Percentiles rank a stretch among this genome's conserved stretches.
These are phyloP conservation scores for Hygrophorus pudorinus DNA, from an alignment of 768 basidiomycete genomes.

Conservation along the genomic window DNA sequence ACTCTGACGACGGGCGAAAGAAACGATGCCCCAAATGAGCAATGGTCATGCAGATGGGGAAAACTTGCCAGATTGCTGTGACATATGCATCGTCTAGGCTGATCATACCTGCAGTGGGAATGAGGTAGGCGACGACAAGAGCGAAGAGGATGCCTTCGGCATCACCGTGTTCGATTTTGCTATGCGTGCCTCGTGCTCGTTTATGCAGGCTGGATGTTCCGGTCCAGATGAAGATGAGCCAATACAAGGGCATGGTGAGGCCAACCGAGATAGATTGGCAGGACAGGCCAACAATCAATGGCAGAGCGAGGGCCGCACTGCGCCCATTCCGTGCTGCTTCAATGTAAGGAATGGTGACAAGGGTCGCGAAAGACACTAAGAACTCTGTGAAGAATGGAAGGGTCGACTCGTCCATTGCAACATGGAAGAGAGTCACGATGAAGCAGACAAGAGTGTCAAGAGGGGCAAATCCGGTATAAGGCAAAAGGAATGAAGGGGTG, in stretches of 20 bases:
- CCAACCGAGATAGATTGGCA: constrained; percentile 34
- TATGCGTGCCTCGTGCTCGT: constrained; percentile 7
- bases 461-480: constrained; percentile 26
- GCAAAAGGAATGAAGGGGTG: constrained; percentile 23
- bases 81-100: constrained; percentile 28
- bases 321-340: constrained; percentile 33
- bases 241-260: constrained; percentile 36
- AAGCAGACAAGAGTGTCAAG: constrained; percentile 33
- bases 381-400: constrained; percentile 28
- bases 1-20: constrained; percentile 26
- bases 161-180: constrained; percentile 30
- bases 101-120: constrained; percentile 40
- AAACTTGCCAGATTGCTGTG: constrained; percentile 46
- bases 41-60: constrained; percentile 37
- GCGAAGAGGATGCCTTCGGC: constrained; percentile 46
- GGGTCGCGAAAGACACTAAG: constrained; percentile 21
- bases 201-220: constrained; percentile 19
- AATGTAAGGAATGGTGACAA: constrained; percentile 32
- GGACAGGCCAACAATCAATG: constrained; percentile 30
- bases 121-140: constrained; percentile 29
- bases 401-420: constrained; percentile 22
- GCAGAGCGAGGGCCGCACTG: constrained; percentile 27
- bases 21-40: constrained; percentile 28
- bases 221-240: constrained; percentile 33
- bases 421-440: constrained; percentile 39